Evolutionary conservation across 2,329 filamentous ascomycete genomes (phyloP), one percentile per base, ranked within the genome.

Genomic region (Colletotrichum navitas): DNA sequence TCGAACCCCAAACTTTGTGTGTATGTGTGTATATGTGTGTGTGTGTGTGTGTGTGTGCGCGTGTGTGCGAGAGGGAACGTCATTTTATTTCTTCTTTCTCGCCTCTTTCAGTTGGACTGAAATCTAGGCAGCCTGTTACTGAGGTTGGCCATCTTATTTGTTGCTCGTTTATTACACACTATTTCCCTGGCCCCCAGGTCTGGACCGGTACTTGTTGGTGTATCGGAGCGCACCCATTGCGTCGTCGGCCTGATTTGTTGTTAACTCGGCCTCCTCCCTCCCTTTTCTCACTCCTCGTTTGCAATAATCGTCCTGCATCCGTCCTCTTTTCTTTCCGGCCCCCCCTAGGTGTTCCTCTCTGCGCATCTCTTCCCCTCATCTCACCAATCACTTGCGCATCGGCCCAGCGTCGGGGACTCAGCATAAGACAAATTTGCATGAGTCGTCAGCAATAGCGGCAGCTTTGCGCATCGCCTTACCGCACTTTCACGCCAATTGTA

Each of bases 371-470:
- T 24, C 14, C 36, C 52, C n/a, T 54, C 21, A n/a, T 45, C 29
- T 54, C 36, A 52, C 60, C 62, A 39, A 59, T 66, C 29, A 60
- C 24, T 5, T 55, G 49, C 32, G 18, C 7, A 61, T 61, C 32
- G 47, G 45, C 11, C n/a, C 34, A 24, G 55, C n/a, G 29, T 36
- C 24, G 64, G 56, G 63, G 36, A 59, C 51, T 45, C 24, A 24
- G 61, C 26, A 16, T 14, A 39, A 61, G 47, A 55, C 51, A 51
- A 18, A 59, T 43, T 60, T 60, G 54, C n/a, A 47, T 56, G 43
- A 24, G 51, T 59, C 49, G 68, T 68, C 63, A 58, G 56, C 63
- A 51, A 51, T 51, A 56, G 63, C 52, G 41, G 10, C 52, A 60
- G 26, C 32, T 18, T 41, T 18, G 21, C 26, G 34, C 49, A 63